Percentiles rank a stretch among this genome's conserved stretches.
Conservation (phyloP, 495 filamentous ascomycete species). For the Podospora sp. region DNA sequence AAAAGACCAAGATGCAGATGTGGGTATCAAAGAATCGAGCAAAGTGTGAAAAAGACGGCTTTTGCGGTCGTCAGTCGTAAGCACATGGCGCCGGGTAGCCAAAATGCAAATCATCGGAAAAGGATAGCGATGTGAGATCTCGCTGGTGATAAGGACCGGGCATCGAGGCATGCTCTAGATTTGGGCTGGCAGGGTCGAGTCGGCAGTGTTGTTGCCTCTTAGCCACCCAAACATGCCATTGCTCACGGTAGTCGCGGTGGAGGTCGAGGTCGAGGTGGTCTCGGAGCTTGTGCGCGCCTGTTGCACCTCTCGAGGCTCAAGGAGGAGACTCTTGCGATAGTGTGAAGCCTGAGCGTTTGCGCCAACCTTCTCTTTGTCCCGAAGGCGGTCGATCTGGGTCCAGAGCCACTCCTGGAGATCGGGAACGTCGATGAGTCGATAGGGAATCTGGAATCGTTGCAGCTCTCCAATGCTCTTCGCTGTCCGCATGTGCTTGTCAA, state of each 20-base stretch:
- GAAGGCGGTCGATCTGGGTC: slow-evolving; percentile 77
- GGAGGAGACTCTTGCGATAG: slow-evolving; percentile 80
- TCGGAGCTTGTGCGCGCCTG: slow-evolving; percentile 56
- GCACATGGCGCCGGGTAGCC: background rate
- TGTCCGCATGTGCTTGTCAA: slow-evolving; percentile 94
- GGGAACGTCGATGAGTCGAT: slow-evolving; percentile 78
- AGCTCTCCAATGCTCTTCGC: slow-evolving; percentile 94
- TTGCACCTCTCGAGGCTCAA: slow-evolving; percentile 77
- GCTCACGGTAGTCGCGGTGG: slow-evolving; percentile 4
- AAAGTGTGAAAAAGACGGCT: slow-evolving; percentile 2
- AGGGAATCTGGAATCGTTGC: slow-evolving; percentile 96
- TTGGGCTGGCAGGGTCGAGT: slow-evolving; percentile 21
- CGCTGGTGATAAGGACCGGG: background rate
- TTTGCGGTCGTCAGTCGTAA: background rate
- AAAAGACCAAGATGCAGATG: slow-evolving; percentile 20
- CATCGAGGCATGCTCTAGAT: slow-evolving; percentile 17
- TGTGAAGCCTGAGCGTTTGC: slow-evolving; percentile 78
- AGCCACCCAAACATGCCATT: slow-evolving; percentile 42
- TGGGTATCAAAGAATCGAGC: slow-evolving; percentile 27
- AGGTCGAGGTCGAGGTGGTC: slow-evolving; percentile 7
- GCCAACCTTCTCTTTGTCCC: slow-evolving; percentile 66
- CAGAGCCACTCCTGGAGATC: slow-evolving; percentile 96
- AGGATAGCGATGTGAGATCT: slow-evolving; percentile 1
- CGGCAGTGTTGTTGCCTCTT: slow-evolving; percentile 28
- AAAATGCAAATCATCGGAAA: background rate